Evolutionary conservation across 352 stramenopile species (phyloP), one percentile per base, ranked within the genome.

Genomic region (Phytophthora sojae): DNA sequence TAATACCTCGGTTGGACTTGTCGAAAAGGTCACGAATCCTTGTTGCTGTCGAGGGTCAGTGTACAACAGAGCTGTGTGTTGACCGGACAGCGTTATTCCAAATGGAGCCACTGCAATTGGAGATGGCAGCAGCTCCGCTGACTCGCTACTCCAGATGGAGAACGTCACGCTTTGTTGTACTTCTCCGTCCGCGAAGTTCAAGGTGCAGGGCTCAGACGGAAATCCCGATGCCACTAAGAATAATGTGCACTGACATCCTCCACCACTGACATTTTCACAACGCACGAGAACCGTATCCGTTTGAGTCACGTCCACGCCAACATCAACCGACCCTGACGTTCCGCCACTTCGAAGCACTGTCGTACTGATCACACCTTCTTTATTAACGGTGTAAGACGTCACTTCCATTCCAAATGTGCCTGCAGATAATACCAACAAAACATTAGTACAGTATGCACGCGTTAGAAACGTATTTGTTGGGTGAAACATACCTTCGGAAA

Each of bases 101-200:
- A 79, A 45, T 1, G 82, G 74, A 1, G 51, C 14, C 53, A 73
- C 57, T 0, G 66, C 45, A 26, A 76, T 47, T 47, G 45, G 52
- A 25, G 59, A 53, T 64, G 67, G 21, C 54, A 70, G 71, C 35
- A 70, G 45, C 72, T 60, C 69, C 39, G 69, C 63, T 29, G 69
- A 76, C 15, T 82, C 71, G 52, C 83, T 71, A 45, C 86, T 73
- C 72, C 67, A 83, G 15, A 80, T 55, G 0, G 73, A 75, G 14
- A 91, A 64, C 17, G 54, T 44, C 3, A 92, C 57, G 15, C 42
- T 72, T 29, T 85, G 74, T 19, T 6, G 61, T 4, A 77, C 59
- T 57, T 91, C 73, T 2, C 80, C 82, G 57, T 92, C 85, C 6
- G 76, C 4, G 55, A 91, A 90, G 1, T 26, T 58, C 25, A 92